Base-by-base conservation (phyloP, 2,329 filamentous ascomycete genomes). In the Neopestalotiopsis rosae region DNA sequence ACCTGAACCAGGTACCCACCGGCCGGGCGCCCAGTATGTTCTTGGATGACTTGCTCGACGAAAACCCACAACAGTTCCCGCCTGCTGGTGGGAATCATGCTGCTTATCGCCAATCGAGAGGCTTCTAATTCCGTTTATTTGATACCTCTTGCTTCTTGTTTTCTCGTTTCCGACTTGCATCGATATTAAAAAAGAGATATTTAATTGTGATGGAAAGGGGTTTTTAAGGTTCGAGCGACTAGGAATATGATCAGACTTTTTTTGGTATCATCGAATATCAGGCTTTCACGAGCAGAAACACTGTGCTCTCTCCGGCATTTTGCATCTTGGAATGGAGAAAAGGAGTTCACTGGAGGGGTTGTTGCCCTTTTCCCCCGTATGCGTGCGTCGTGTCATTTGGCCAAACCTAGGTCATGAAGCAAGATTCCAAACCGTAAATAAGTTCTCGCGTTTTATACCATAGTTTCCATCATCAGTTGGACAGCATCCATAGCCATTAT, bases 31-130 rank as follows among this genome's bases (percentile, higher is more conserved):
- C 95, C 0, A 97, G 94, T 79, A 93, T 94, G 20, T 97, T 94
- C 78, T 85, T 98, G 52, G 95, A 98, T 69, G 94, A 98, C 79
- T 81, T 98, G 64, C 91, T 98, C 70, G 94, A 94, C 76, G 93
- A 92, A 71, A 91, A 94, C 76, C 84, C 86, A 5, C 82, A 82
- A 49, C 79, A 81, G 72, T 82, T 88, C 67, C 86, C 87, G 12
- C 83, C 86, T 2, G 71, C 69, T 58, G 69, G 72, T 67, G 73
- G 74, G 65, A 74, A 72, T 52, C 75, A 75, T 20, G 71, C 71
- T 20, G 71, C 71, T 28, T 76, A 74, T 71, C 71, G 71, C 70
- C 76, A 76, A 45, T 73, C 76, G 24, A 73, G 72, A 66, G 52
- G 73, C 45, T 67, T 72, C 58, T 74, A 69, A 69, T 9, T 38